Evolutionary conservation across 331 rosid species (phyloP).

Genomic region (Pyracantha coccinea): DNA sequence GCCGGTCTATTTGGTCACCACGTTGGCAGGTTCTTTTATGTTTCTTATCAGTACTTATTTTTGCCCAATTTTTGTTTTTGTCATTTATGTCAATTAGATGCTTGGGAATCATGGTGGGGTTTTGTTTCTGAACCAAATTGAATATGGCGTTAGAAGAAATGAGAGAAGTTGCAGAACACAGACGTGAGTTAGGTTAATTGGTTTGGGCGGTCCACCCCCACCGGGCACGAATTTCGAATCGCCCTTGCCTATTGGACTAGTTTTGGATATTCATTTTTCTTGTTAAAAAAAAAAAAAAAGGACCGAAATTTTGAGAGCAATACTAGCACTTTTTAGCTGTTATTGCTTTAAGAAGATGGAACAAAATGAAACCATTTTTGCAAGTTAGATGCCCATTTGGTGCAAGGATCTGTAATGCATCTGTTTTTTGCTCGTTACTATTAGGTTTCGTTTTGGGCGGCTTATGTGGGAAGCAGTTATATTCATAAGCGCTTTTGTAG

Average conservation of each 20-base stretch:
- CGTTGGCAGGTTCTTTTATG: slow-evolving; percentile 34
- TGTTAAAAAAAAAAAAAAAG: too few relatives aligned
- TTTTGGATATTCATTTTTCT: too few relatives aligned
- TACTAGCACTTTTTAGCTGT: background rate
- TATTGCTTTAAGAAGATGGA: background rate
- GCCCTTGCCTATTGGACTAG: too few relatives aligned
- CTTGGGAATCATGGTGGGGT: background rate
- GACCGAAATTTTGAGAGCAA: background rate
- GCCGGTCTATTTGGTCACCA: slow-evolving; percentile 39
- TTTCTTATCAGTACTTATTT: background rate
- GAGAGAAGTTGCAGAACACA: background rate
- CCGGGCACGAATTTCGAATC: background rate
- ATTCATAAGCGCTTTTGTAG: too few relatives aligned
- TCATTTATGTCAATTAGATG: background rate
- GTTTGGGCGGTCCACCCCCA: too few relatives aligned
- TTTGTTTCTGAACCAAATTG: background rate
- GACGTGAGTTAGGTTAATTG: too few relatives aligned
- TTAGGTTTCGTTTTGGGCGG: background rate
- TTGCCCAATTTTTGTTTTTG: background rate
- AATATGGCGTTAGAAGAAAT: background rate
- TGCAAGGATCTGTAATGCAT: too few relatives aligned
- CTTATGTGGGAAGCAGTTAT: too few relatives aligned
- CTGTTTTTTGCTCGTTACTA: background rate
- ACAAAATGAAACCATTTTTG: too few relatives aligned
- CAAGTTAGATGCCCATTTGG: too few relatives aligned